A percentile compares a stretch with the other conserved stretches of the same genome.
These are phyloP conservation scores for Coleophoma eucalyptorum DNA, from an alignment of 2,329 filamentous ascomycete genomes.

Conservation along the genomic window DNA sequence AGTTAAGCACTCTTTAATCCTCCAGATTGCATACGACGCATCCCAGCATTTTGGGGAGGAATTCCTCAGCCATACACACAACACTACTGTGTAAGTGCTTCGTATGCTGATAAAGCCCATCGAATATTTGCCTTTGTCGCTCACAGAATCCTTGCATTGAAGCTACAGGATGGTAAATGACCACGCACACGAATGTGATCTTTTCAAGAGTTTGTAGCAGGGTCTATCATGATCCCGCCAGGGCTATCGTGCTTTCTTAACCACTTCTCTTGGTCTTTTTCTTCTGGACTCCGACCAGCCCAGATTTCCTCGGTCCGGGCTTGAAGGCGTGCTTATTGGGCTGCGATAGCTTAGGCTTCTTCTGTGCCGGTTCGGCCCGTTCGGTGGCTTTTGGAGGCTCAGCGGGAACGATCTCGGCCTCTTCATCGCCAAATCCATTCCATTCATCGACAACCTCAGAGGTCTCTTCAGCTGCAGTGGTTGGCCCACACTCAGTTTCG, in stretches of 20 bases:
- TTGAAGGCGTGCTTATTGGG: slow-evolving; percentile 7
- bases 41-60: too few species aligned
- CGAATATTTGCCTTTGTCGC: too few species aligned
- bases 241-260: neutral
- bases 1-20: too few species aligned
- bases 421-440: slow-evolving; percentile 5
- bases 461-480: neutral
- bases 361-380: slow-evolving; percentile 11
- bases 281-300: slow-evolving; percentile 11
- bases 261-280: slow-evolving; percentile 16
- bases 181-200: neutral
- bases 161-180: too few species aligned
- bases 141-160: too few species aligned
- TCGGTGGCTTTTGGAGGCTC: neutral
- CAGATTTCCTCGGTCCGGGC: slow-evolving; percentile 8
- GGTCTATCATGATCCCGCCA: neutral
- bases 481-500: slow-evolving; percentile 19
- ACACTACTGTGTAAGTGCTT: too few species aligned
- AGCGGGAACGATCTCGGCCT: neutral
- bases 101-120: too few species aligned
- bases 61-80: too few species aligned
- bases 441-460: slow-evolving; percentile 7
- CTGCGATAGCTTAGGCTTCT: slow-evolving; percentile 12
- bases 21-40: too few species aligned
- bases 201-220: neutral